Evolutionary conservation across 257 asterid species (phyloP).

Genomic region (Paulownia fortunei): DNA sequence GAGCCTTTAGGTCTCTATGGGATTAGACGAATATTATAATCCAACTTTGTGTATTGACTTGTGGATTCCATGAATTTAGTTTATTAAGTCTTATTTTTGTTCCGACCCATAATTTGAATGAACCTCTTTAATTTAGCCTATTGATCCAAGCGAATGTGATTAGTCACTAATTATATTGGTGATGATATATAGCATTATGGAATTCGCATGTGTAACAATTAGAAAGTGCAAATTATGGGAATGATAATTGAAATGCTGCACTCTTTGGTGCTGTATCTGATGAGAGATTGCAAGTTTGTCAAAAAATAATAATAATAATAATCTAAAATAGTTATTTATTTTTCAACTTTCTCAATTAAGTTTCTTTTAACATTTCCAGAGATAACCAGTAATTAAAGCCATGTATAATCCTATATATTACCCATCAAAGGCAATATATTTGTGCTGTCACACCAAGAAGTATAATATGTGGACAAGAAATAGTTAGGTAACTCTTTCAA

Average conservation of each 20-base stretch:
- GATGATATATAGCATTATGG: neutral
- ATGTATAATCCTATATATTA: neutral
- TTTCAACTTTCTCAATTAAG: neutral
- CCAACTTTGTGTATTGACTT: too few relatives aligned
- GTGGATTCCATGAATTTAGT: too few relatives aligned
- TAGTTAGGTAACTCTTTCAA: neutral
- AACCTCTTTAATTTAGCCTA: too few relatives aligned
- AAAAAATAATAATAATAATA: too few relatives aligned
- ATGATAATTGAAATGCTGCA: neutral
- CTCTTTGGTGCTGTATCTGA: neutral
- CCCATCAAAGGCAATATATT: neutral
- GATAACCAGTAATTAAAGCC: neutral
- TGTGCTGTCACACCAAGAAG: neutral
- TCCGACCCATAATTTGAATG: too few relatives aligned
- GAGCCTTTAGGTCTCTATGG: too few relatives aligned
- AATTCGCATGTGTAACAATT: neutral
- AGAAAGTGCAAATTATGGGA: neutral
- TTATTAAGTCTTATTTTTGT: too few relatives aligned
- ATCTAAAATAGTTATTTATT: neutral
- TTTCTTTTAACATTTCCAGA: neutral
- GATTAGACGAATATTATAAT: too few relatives aligned
- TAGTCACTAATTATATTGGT: neutral
- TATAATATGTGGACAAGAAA: neutral
- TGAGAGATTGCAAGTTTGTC: neutral
- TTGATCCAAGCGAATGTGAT: too few relatives aligned